These are phyloP conservation scores for Lasiodiplodia sp. DNA, from an alignment of 2,329 filamentous ascomycete species.

Conservation along the genomic window DNA sequence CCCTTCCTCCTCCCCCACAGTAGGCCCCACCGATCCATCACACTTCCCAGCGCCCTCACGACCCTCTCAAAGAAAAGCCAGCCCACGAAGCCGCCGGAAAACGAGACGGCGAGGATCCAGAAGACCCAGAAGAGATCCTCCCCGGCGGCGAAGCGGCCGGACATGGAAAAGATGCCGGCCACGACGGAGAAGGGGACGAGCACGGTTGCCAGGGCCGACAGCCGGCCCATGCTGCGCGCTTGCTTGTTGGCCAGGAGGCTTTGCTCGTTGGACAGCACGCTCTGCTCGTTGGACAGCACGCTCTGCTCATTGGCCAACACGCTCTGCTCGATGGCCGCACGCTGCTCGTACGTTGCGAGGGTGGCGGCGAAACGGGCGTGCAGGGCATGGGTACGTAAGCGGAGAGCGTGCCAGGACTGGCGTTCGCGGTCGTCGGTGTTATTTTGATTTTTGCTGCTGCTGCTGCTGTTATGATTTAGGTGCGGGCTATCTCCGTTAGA, in stretches of 20 bases:
- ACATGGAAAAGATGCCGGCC: conserved; percentile 11
- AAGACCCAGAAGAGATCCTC: conserved; percentile 1
- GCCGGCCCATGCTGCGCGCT: neutral
- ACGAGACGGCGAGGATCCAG: neutral
- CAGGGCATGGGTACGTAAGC: neutral
- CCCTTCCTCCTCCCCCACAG: no score
- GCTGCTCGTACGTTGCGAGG: neutral
- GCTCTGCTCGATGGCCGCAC: no score
- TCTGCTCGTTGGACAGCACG: neutral
- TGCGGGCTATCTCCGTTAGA: no score
- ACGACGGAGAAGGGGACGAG: conserved; percentile 3
- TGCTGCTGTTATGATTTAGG: no score
- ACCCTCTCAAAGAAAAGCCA: conserved; percentile 1
- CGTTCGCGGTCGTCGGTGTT: neutral
- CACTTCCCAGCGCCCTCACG: neutral
- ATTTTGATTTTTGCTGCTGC: no score
- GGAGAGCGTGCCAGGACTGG: neutral
- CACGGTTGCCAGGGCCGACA: neutral
- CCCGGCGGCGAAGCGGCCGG: neutral
- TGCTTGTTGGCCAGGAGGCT: neutral
- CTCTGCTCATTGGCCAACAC: neutral
- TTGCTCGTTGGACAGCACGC: neutral
- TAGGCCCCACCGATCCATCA: neutral
- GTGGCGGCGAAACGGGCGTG: neutral
- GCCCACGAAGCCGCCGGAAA: neutral